Base-by-base conservation (phyloP, 495 filamentous ascomycete genomes). In the Xylaria scruposa region DNA sequence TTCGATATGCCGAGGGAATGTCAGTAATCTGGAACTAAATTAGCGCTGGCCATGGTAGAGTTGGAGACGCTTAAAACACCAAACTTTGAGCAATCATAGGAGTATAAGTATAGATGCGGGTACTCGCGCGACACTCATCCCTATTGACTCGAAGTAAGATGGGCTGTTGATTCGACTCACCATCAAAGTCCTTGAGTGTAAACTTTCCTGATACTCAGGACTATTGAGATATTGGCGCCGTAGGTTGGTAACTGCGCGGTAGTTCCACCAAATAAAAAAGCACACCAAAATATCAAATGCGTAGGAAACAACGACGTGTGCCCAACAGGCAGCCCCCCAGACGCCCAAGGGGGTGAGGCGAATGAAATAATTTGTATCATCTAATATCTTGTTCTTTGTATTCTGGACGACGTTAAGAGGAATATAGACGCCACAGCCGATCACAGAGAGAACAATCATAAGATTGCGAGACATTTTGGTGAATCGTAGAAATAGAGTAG, bases 401-500 rank as follows among this genome's bases (percentile, higher is more conserved):
- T 83, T 87, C 42, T 87, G 79, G 0, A 86, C 78, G 29, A 94
- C 67, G 71, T 94, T 94, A 71, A 93, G 80, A 3, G 93, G 93
- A 74, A 95, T 91, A 75, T 95, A 83, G 68, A 95, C 84, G 36
- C 82, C 83, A 71, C 89, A 92, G n/a, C 92, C 92, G 62, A 94
- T 79, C 19, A 94, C 76, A 59, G 87, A 88, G 72, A 95, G 79
- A 47, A 85, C 78, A 68, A 90, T 80, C 76, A 95, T 93, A 59
- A 96, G 88, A 76, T 93, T 92, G 61, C 93, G 88, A 77, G 90
- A 92, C 93, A 96, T 94, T 65, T 88, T 86, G 54, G 88, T 87
- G 78, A 94, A 92, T 19, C 93, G 88, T 47, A 96, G 79, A 76
- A 96, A 95, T 38, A 96, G 81, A 1, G 88, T 87, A 36, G 92